Evolutionary conservation across 202 grass and related monocot genomes (phyloP).

Genomic region (Brachypodium distachyon): DNA sequence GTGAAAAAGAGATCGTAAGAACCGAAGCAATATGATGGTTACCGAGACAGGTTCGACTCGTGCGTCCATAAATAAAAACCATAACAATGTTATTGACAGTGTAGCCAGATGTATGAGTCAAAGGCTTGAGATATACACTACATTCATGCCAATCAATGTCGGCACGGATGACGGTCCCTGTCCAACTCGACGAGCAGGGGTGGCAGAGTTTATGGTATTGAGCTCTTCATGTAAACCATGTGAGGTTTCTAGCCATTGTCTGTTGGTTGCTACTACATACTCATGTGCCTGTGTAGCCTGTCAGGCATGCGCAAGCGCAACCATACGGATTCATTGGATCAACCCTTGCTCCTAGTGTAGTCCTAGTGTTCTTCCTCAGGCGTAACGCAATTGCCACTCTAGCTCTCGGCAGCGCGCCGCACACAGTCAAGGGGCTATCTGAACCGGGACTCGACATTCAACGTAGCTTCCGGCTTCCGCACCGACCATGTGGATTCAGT

Average conservation of each 20-base stretch:
- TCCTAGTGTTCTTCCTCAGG: too few relatives aligned
- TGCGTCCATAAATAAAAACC: background rate
- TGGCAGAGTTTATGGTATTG: background rate
- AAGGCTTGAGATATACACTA: background rate
- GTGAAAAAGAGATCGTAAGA: too few relatives aligned
- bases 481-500: background rate
- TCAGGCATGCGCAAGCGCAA: background rate
- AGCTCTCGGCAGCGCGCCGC: too few relatives aligned
- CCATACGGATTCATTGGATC: background rate
- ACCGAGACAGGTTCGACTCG: too few relatives aligned
- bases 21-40: too few relatives aligned
- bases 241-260: background rate
- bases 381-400: too few relatives aligned
- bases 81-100: background rate
- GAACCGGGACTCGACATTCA: background rate
- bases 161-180: slow-evolving; percentile 15
- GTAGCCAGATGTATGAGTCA: background rate
- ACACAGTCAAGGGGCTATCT: too few relatives aligned
- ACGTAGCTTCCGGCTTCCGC: background rate
- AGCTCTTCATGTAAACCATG: background rate
- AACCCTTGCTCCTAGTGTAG: background rate
- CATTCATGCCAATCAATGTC: slow-evolving; percentile 17
- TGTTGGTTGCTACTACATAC: background rate
- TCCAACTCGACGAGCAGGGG: background rate
- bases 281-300: background rate